Evolutionary conservation across 805 yeast genomes (phyloP).

Genomic region (Ogataea thermomethanolica): DNA sequence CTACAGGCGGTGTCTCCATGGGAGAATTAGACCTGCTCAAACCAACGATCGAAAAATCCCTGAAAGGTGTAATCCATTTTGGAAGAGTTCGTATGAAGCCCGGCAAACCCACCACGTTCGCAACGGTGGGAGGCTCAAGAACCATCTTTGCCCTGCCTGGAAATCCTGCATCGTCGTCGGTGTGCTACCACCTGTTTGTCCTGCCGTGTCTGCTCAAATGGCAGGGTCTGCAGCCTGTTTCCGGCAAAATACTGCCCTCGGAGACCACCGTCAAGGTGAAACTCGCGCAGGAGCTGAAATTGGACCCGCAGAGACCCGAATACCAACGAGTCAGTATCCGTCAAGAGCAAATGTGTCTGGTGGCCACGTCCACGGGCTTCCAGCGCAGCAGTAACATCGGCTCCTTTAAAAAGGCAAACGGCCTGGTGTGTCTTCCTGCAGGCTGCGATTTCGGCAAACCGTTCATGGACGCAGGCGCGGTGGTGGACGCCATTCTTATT

Average conservation of each 20-base stretch:
- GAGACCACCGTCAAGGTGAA: conserved; percentile 36
- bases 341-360: conserved; percentile 29
- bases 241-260: conserved; percentile 20
- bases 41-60: conserved; percentile 41
- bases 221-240: conserved; percentile 29
- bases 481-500: conserved; percentile 29
- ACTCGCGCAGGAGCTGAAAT: conserved; percentile 29
- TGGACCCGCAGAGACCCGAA: conserved; percentile 48
- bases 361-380: conserved; percentile 45
- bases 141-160: conserved; percentile 52
- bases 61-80: conserved; percentile 46
- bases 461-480: conserved; percentile 19
- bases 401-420: conserved; percentile 47
- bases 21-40: conserved; percentile 52
- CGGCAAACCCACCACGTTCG: conserved; percentile 58
- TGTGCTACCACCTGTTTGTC: conserved; percentile 46
- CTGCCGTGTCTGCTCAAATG: conserved; percentile 40
- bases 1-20: conserved; percentile 61
- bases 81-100: conserved; percentile 60
- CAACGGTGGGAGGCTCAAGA: conserved; percentile 38
- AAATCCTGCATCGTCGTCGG: conserved; percentile 53
- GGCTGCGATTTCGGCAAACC: conserved; percentile 14
- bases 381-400: conserved; percentile 50
- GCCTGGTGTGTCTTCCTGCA: conserved; percentile 42
- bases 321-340: conserved; percentile 43